Percentiles rank a stretch among this genome's conserved stretches.
These are phyloP conservation scores for Iodosphaeria phyllophila DNA, from an alignment of 2,329 filamentous ascomycete genomes.

Conservation along the genomic window DNA sequence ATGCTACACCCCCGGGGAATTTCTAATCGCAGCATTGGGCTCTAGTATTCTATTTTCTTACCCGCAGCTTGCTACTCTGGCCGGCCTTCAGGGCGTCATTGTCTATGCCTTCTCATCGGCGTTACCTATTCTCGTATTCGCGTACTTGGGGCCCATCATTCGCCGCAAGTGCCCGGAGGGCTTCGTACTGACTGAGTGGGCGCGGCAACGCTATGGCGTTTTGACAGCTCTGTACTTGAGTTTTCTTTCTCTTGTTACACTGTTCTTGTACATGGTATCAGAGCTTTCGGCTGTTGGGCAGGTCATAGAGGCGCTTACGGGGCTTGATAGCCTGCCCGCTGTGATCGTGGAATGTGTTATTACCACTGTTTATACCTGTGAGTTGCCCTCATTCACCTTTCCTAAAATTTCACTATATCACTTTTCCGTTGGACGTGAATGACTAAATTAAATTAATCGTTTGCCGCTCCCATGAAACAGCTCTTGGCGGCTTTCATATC, in stretches of 20 bases:
- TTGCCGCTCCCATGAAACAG: conserved; percentile 17
- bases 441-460: too few relatives aligned
- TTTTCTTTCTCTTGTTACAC: conserved; percentile 58
- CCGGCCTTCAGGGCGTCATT: conserved; percentile 61
- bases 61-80: conserved; percentile 60
- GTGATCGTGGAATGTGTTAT: conserved; percentile 62
- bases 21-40: conserved; percentile 51
- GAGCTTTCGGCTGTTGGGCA: conserved; percentile 70
- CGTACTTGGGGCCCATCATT: conserved; percentile 57
- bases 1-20: too few relatives aligned
- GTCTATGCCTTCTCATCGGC: conserved; percentile 58
- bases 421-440: too few relatives aligned
- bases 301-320: conserved; percentile 56
- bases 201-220: conserved; percentile 56
- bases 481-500: conserved; percentile 64
- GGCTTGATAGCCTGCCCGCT: conserved; percentile 53
- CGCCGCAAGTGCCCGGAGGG: conserved; percentile 64
- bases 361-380: conserved; percentile 72
- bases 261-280: conserved; percentile 76
- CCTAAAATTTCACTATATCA: too few relatives aligned
- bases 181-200: conserved; percentile 75
- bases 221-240: conserved; percentile 56
- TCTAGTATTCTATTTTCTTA: conserved; percentile 73
- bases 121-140: conserved; percentile 57
- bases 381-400: conserved; percentile 9